These are phyloP conservation scores for Kwoniella sp. DNA, from an alignment of 768 basidiomycete species.

Conservation along the genomic window DNA sequence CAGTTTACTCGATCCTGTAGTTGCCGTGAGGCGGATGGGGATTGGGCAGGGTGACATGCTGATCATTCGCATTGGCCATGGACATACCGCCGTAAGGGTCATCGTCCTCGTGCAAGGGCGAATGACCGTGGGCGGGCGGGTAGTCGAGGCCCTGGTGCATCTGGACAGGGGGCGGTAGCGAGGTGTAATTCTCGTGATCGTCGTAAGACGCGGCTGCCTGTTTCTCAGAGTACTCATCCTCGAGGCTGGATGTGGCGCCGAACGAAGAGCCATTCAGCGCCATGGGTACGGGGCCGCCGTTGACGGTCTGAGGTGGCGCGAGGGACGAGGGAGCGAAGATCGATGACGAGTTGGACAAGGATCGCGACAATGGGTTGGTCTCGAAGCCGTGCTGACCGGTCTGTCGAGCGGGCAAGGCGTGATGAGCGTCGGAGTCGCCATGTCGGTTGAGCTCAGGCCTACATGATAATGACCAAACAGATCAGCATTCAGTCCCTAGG, in stretches of 20 bases:
- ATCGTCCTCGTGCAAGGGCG: constrained; percentile 5
- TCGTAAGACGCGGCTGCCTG: constrained; percentile 13
- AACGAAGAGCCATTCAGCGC: constrained; percentile 46
- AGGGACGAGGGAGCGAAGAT: constrained; percentile 32
- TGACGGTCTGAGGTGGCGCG: constrained; percentile 7
- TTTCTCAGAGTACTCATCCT: constrained; percentile 32
- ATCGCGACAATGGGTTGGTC: constrained; percentile 49
- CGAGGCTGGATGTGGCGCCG: constrained; percentile 42
- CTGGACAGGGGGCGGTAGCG: constrained; percentile 36
- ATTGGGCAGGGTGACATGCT: constrained; percentile 10
- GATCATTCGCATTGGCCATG: constrained; percentile 16
- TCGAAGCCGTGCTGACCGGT: constrained; percentile 55
- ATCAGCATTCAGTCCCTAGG: constrained; percentile 2
- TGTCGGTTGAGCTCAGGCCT: constrained; percentile 55
- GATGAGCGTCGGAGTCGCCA: constrained; percentile 50
- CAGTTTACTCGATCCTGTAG: constrained; percentile 6
- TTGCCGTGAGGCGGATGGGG: constrained; percentile 1
- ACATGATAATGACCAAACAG: neutral
- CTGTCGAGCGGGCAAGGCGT: constrained; percentile 50
- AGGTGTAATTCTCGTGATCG: constrained; percentile 38
- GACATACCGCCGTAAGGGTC: constrained; percentile 16
- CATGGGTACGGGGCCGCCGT: constrained; percentile 34
- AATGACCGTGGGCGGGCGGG: neutral
- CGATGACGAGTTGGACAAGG: constrained; percentile 48
- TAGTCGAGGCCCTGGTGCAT: constrained; percentile 5